These are phyloP conservation scores for Triticum monococcum DNA, from an alignment of 176 grass and related monocot genomes.

Conservation along the genomic window DNA sequence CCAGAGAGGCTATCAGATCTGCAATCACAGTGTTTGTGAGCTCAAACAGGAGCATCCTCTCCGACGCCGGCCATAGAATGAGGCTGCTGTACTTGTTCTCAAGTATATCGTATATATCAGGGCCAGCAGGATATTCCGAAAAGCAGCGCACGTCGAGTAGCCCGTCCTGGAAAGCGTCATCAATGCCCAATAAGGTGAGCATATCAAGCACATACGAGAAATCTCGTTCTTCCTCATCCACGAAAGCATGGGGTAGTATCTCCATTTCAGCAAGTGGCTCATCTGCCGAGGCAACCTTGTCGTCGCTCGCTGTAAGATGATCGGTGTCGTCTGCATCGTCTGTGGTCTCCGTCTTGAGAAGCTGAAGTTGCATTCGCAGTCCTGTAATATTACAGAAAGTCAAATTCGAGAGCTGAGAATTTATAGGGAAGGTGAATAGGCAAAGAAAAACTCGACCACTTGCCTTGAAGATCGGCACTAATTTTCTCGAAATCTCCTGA, in stretches of 20 bases:
- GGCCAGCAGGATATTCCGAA: slow-evolving; percentile 29
- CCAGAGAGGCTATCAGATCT: slow-evolving; percentile 39
- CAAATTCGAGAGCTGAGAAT: slow-evolving; percentile 26
- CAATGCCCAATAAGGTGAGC: slow-evolving; percentile 49
- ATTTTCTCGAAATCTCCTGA: slow-evolving; percentile 95
- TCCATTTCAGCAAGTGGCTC: slow-evolving; percentile 46
- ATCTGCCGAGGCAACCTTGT: slow-evolving; percentile 31
- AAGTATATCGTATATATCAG: slow-evolving; percentile 54
- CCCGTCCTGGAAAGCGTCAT: slow-evolving; percentile 42
- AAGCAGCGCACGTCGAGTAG: slow-evolving; percentile 50
- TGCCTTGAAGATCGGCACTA: slow-evolving; percentile 94
- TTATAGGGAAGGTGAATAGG: background rate
- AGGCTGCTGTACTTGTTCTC: slow-evolving; percentile 69
- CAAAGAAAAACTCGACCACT: slow-evolving; percentile 23
- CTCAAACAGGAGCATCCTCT: slow-evolving; percentile 92
- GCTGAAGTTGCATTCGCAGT: slow-evolving; percentile 87
- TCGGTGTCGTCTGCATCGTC: slow-evolving; percentile 40
- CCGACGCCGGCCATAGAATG: slow-evolving; percentile 57
- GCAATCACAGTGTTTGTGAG: slow-evolving; percentile 54
- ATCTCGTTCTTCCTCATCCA: slow-evolving; percentile 80
- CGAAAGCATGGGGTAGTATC: slow-evolving; percentile 45
- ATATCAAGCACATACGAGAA: slow-evolving; percentile 82
- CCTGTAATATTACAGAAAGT: slow-evolving; percentile 58
- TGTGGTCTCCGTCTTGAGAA: slow-evolving; percentile 77
- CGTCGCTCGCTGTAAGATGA: slow-evolving; percentile 56